Base-by-base conservation (phyloP, 306 rosid species). In the Casuarina glauca region DNA sequence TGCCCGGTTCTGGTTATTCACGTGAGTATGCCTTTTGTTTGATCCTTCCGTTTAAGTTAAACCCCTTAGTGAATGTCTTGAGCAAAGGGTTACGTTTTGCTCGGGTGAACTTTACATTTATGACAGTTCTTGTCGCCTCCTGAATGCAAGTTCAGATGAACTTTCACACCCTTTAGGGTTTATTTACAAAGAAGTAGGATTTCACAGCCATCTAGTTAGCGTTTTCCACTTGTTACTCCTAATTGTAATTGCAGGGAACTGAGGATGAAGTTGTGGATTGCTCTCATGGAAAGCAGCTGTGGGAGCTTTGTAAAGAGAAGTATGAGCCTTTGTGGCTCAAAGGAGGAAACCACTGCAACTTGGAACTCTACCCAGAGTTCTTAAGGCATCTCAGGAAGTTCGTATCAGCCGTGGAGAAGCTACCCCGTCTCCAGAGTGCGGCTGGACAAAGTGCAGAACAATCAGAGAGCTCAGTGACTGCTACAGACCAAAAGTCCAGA, bases 191-290 rank as follows among this genome's bases (percentile, higher is more conserved):
- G 38, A 57, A 8, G 13, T 36, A 38, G 45, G 44, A 63, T 45
- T 63, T 63, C 13, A 63, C 69, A 36, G 69, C 44, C 45, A 63
- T 35, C 12, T 35, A 61, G 68, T 32, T 1, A 10, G 43, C 11
- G 43, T 70, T 9, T 38, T 4, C 0, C 38, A 9, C 9, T 52
- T 35, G 70, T 70, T 57, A 70, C n/a, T 41, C 50, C 3, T 39
- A 44, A 16, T 55, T 12, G 2, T 53, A 3, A 78, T 86, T n/a
- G 4, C 72, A 90, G 93, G 96, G 96, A 71, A 90, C 93, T 39
- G 91, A 90, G 63, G 96, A 90, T 71, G 91, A 90, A 69, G 84
- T 90, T 32, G 96, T 90, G 79, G 93, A 90, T 81, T 42, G 78
- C 53, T 88, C 93, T 67, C 96, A 90, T 72, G 96, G 96, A 0